Evolutionary conservation across 2,329 filamentous ascomycete species (phyloP), one percentile per base, ranked within the genome.

Genomic region (Fusarium bulbicola): DNA sequence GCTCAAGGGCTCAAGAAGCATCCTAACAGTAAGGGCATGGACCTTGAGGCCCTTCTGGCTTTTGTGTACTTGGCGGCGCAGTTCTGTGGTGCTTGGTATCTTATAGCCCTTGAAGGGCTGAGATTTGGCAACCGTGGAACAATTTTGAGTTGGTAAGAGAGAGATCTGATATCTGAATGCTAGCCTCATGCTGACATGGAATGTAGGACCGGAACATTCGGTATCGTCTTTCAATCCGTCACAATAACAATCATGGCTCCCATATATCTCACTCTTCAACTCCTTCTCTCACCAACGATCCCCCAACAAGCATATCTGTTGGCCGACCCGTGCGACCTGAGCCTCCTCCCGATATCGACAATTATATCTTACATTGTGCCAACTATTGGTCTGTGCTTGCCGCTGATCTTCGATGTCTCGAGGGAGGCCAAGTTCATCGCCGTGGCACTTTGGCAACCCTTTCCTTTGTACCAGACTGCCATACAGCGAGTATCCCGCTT

Each of bases 171-270:
- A 26, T 2, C 46, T 45, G 59, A 10, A 47, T 57, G 5, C 28
- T 8, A 6, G 4, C 13, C 3, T 28, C 8, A 21, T 37, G 5
- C 42, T 43, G 13, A 54, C 32, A 3, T 21, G 9, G 3, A 3
- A 6, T 15, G 1, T 16, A 75, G 73, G 73, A 75, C 73, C 14
- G 73, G 73, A 30, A 63, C 62, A 0, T 75, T 76, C n/a, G 73
- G 73, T 0, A 66, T 75, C 14, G 43, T 72, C 16, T 76, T 76
- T 21, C 73, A 75, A 37, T 60, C 56, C 8, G 54, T 72, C 20
- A 75, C 73, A 5, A 74, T 75, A 7, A 75, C 73, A 10, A 66
- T 75, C 7, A 65, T 74, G 28, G 73, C 73, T 3, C 73, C 73
- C 8, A 65, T 75, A 9, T 75, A 76, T 18, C 46, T 75, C 5